Evolutionary conservation across 2,329 filamentous ascomycete species (phyloP).

Genomic region (Salinomyces thailandicus): DNA sequence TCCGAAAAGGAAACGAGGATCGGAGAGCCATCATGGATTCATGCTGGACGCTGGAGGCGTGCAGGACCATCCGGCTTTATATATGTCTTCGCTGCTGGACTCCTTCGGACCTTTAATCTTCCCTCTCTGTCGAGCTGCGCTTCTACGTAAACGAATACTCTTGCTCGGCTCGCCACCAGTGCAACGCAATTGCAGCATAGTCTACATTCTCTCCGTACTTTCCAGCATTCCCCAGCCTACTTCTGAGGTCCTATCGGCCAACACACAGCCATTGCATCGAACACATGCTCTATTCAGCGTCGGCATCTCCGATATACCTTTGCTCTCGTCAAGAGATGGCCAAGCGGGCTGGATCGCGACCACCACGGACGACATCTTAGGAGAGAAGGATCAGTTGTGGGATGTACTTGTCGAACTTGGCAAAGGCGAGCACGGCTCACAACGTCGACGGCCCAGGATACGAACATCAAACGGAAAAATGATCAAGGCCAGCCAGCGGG

Average conservation of each 20-base stretch:
- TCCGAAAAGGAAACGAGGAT: slow-evolving; percentile 20
- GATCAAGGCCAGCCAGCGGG: slow-evolving; percentile 80
- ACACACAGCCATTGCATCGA: slow-evolving; percentile 46
- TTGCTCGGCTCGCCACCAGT: slow-evolving; percentile 81
- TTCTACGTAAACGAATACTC: slow-evolving; percentile 78
- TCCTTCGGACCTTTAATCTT: slow-evolving; percentile 87
- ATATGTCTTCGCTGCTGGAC: slow-evolving; percentile 64
- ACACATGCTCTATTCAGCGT: slow-evolving; percentile 82
- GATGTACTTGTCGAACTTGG: slow-evolving; percentile 77
- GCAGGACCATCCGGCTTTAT: slow-evolving; percentile 75
- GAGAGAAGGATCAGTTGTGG: slow-evolving; percentile 75
- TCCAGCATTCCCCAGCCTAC: slow-evolving; percentile 75
- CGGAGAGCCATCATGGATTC: slow-evolving; percentile 47
- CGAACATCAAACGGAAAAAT: slow-evolving; percentile 51
- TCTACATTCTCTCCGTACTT: slow-evolving; percentile 88
- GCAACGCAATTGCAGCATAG: slow-evolving; percentile 70
- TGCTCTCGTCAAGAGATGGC: slow-evolving; percentile 47
- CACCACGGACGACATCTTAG: slow-evolving; percentile 87
- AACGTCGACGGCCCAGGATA: slow-evolving; percentile 60
- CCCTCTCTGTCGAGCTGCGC: slow-evolving; percentile 74
- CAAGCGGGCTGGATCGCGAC: slow-evolving; percentile 74
- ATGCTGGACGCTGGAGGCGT: slow-evolving; percentile 57
- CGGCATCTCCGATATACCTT: slow-evolving; percentile 83
- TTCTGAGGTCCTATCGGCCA: slow-evolving; percentile 52
- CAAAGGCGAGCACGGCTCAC: slow-evolving; percentile 17